These are phyloP conservation scores for Wallacemonas collosoma DNA, from an alignment of 208 protist genomes.

Conservation along the genomic window DNA sequence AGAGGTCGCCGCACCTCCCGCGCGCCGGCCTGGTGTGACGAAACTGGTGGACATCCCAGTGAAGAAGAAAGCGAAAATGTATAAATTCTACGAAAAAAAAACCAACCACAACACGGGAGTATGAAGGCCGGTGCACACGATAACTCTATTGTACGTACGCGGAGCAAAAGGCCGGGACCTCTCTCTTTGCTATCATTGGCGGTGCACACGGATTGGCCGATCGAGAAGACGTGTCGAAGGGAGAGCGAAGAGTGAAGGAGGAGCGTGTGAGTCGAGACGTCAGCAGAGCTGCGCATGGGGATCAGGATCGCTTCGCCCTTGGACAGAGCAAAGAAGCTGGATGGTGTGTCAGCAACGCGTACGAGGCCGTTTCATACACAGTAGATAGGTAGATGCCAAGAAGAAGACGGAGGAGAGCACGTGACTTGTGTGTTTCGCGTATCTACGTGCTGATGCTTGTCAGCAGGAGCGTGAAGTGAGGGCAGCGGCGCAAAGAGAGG, in stretches of 20 bases:
- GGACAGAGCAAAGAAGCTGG: too few relatives aligned
- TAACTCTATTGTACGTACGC: too few relatives aligned
- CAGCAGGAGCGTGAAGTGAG: neutral
- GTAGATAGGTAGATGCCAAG: neutral
- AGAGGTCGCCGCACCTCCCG: conserved; percentile 2
- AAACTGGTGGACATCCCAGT: conserved; percentile 30
- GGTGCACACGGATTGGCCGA: neutral
- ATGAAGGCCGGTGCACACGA: too few relatives aligned
- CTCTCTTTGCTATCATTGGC: too few relatives aligned
- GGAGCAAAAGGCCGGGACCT: too few relatives aligned
- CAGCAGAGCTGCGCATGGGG: neutral
- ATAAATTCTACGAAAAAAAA: neutral
- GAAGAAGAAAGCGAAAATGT: neutral
- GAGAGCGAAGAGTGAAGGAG: neutral
- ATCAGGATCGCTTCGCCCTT: too few relatives aligned
- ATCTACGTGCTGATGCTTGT: neutral
- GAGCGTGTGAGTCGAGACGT: neutral
- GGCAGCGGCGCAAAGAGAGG: neutral
- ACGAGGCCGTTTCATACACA: too few relatives aligned
- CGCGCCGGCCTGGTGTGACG: conserved; percentile 27
- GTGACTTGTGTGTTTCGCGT: too few relatives aligned
- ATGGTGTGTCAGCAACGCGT: too few relatives aligned
- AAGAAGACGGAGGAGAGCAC: conserved; percentile 6
- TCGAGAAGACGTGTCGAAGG: conserved; percentile 9
- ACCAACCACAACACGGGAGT: neutral